Base-by-base conservation (phyloP, 2,329 filamentous ascomycete species). In the Fusarium poae region DNA sequence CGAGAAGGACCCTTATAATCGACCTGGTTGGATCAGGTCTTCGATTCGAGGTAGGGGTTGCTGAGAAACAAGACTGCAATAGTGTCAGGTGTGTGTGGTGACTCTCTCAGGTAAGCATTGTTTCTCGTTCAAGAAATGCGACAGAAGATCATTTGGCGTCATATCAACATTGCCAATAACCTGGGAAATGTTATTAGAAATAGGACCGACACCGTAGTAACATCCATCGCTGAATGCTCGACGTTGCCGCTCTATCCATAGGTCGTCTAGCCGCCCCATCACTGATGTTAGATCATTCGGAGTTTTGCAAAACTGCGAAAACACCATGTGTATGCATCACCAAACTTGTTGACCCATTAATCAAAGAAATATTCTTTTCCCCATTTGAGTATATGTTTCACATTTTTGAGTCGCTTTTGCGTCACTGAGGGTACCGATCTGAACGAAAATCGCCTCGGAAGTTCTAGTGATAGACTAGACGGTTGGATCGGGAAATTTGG, bases 341-440 rank as follows among this genome's bases (percentile, higher is more conserved):
- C 23, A 44, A 46, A 20, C 5, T 39, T 39, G 3, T 43, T 34
- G 52, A 23, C 29, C 49, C 23, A 35, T 21, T 25, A 39, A 59
- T 48, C 21, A 40, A 40, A 40, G 9, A 51, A 39, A 18, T 21
- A 39, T 51, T 51, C 10, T 15, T 9, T 35, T 18, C 21, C 27
- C 23, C 32, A 21, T 13, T 25, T 18, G n/a, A 34, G 32, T 13
- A 15, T 12, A 16, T 29, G 18, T 23, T 18, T 30, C 60, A 30
- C 11, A 29, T 18, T 4, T 25, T 25, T 45, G 45, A 53, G 32
- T n/a, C 23, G 39, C 18, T 35, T 18, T 34, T 59, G 40, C 53
- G 66, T 67, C 61, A 68, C 18, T 52, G n/a, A 44, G 45, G 18
- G 20, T 54, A 52, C 27, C 54, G 61, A 65, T 45, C 42, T 37